phyloP scores from a whole-genome alignment of 2,329 filamentous ascomycete species.

The Fusarium solani-melongenae region DNA sequence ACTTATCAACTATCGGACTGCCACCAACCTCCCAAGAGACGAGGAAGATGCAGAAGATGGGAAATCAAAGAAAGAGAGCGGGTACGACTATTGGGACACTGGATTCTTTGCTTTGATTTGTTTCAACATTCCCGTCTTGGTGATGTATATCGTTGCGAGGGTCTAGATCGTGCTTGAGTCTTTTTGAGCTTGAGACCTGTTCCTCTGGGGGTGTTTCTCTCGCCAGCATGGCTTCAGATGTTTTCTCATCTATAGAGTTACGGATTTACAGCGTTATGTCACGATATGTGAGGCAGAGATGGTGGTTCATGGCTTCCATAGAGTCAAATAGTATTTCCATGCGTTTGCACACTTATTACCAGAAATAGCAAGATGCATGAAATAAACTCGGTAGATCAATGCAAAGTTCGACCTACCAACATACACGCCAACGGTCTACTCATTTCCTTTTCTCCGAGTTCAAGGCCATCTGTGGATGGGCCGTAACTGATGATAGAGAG shows the following conservation, averaged over 20 bases:
- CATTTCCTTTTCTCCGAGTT: neutral
- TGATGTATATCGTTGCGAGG: neutral
- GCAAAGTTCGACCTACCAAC: neutral
- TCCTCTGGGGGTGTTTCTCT: neutral
- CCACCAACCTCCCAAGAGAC: neutral
- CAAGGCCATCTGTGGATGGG: neutral
- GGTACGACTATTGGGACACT: neutral
- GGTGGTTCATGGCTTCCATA: neutral
- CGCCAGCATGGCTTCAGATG: neutral
- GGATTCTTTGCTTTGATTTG: neutral
- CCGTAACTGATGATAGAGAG: neutral
- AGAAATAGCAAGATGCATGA: no score
- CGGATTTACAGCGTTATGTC: neutral
- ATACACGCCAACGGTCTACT: neutral
- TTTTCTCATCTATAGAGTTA: neutral
- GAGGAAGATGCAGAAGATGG: neutral
- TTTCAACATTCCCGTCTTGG: neutral
- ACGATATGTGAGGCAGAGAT: neutral
- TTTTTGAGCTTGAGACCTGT: neutral
- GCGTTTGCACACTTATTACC: no score
- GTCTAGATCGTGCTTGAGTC: neutral
- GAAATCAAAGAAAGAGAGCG: neutral
- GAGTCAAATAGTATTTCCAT: no score
- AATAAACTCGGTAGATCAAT: neutral
- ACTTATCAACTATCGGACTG: neutral